Conservation (phyloP, 441 rosid genomes). For the Mallotus repandus region DNA sequence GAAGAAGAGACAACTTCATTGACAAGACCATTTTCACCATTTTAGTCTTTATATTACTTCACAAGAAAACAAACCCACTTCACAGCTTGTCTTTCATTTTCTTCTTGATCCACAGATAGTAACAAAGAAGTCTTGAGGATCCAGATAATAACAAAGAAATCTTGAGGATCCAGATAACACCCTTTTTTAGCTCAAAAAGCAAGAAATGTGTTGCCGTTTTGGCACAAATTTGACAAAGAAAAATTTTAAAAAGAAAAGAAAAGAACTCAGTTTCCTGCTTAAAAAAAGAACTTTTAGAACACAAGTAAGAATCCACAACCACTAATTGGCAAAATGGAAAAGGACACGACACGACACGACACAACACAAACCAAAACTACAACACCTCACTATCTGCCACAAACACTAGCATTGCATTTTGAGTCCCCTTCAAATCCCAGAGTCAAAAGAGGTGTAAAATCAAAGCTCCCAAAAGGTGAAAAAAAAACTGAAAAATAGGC, state of each 20-base stretch:
- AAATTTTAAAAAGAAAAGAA: background rate
- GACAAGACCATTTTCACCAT: conserved; percentile 50
- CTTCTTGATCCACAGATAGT: conserved; percentile 14
- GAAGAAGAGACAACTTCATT: conserved; percentile 34
- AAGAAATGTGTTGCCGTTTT: conserved; percentile 17
- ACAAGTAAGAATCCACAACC: conserved; percentile 15
- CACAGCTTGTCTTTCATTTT: conserved; percentile 16
- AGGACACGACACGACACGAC: conserved; percentile 16
- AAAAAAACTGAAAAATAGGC: background rate
- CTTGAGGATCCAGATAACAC: conserved; percentile 26
- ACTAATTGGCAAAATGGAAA: conserved; percentile 22
- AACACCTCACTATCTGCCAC: conserved; percentile 20
- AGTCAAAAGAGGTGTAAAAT: conserved; percentile 37
- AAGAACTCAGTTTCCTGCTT: background rate
- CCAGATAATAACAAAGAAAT: background rate
- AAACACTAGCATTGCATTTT: conserved; percentile 19
- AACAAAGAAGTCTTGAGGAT: background rate
- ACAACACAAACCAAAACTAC: background rate
- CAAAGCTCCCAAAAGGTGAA: conserved; percentile 28
- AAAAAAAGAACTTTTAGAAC: background rate
- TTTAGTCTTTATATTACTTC: conserved; percentile 28
- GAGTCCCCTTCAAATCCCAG: conserved; percentile 34
- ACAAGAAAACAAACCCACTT: conserved; percentile 13
- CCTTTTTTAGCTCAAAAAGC: conserved; percentile 29
- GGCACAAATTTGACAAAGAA: conserved; percentile 17